Conservation (phyloP, 1,284 basidiomycete species). For the Anthracocystis setariae region DNA sequence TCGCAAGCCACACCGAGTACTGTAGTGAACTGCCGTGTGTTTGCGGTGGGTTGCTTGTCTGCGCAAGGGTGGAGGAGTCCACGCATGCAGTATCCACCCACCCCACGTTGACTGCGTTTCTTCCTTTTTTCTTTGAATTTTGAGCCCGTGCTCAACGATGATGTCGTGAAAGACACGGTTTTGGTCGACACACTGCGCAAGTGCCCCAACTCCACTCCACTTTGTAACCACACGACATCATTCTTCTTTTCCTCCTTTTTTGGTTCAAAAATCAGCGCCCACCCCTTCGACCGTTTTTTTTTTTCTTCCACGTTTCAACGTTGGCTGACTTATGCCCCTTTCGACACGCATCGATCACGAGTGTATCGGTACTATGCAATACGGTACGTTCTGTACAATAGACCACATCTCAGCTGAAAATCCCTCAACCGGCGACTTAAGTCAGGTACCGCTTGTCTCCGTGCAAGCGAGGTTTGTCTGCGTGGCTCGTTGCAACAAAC, state of each 20-base stretch:
- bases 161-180: slow-evolving; percentile 22
- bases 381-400: background rate
- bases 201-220: slow-evolving; percentile 13
- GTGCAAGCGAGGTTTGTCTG: background rate
- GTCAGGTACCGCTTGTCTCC: background rate
- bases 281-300: background rate
- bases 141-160: slow-evolving; percentile 11
- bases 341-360: background rate
- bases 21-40: no score
- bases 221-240: slow-evolving; percentile 27
- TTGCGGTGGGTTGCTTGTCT: no score
- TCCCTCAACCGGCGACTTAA: slow-evolving; percentile 1
- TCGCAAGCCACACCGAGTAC: no score
- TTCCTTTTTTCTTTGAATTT: slow-evolving; percentile 14
- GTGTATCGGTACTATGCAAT: background rate
- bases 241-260: slow-evolving; percentile 2
- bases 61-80: no score
- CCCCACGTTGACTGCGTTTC: slow-evolving; percentile 29
- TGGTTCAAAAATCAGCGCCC: slow-evolving; percentile 15
- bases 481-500: background rate
- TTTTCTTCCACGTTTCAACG: no score
- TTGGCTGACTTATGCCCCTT: slow-evolving; percentile 12
- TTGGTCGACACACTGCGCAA: slow-evolving; percentile 10
- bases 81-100: no score
- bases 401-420: no score